Evolutionary conservation across 2,329 filamentous ascomycete species (phyloP).

Genomic region (Neofusicoccum kwambonambiense): DNA sequence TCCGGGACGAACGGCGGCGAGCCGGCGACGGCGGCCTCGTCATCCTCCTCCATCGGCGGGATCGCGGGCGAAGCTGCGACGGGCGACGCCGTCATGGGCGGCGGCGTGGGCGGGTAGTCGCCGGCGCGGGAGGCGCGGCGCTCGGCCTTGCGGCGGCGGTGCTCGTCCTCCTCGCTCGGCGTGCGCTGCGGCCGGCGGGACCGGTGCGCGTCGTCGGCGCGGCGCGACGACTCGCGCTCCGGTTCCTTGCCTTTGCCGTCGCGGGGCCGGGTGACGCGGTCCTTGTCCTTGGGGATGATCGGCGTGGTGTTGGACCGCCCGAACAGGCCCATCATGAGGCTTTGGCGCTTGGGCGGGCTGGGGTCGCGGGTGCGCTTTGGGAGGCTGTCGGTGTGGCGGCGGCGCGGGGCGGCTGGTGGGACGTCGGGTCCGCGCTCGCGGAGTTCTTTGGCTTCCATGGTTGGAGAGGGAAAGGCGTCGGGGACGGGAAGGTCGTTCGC

Average conservation of each 20-base stretch:
- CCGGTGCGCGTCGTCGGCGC: neutral
- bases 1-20: neutral
- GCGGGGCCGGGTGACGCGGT: neutral
- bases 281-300: neutral
- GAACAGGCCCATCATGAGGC: neutral
- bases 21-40: neutral
- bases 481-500: neutral
- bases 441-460: slow-evolving; percentile 5
- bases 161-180: slow-evolving; percentile 2
- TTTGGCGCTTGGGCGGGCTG: neutral
- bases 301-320: neutral
- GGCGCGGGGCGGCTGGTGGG: neutral
- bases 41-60: neutral
- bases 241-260: neutral
- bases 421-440: neutral
- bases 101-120: slow-evolving; percentile 1
- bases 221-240: neutral
- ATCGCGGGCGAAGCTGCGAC: no score
- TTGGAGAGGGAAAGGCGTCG: neutral
- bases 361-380: neutral
- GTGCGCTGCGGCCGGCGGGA: neutral
- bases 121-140: slow-evolving; percentile 1
- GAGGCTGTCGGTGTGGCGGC: neutral
- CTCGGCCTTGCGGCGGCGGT: slow-evolving; percentile 11
- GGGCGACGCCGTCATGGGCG: neutral